A percentile compares a stretch with the other conserved stretches of the same genome.
Evolutionary conservation across 2,329 filamentous ascomycete species (phyloP).

Genomic region (Xylariaceae sp.): DNA sequence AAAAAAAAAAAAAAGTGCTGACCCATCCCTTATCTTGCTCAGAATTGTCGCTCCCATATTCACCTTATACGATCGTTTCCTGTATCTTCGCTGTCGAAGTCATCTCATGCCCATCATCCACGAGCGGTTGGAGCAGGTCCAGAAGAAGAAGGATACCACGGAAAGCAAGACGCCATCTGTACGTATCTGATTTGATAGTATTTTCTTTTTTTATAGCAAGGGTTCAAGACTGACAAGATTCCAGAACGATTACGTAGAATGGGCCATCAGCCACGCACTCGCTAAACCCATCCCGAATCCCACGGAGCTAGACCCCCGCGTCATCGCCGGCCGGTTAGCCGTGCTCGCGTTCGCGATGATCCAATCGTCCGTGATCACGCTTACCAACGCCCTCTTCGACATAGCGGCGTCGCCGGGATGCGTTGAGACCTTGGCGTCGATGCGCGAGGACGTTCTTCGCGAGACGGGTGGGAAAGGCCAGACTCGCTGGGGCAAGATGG

Average conservation of each 20-base stretch:
- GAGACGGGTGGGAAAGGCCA: constrained; percentile 19
- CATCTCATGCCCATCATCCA: constrained; percentile 33
- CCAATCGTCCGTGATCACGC: constrained; percentile 36
- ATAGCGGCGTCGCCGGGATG: constrained; percentile 30
- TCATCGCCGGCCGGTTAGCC: constrained; percentile 32
- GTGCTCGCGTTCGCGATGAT: constrained; percentile 35
- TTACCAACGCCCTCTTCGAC: constrained; percentile 36
- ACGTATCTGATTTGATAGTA: neutral
- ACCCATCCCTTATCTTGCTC: neutral
- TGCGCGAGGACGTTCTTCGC: constrained; percentile 34
- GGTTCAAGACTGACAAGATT: neutral
- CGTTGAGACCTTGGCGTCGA: constrained; percentile 21
- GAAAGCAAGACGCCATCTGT: constrained; percentile 20
- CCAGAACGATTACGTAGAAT: constrained; percentile 37
- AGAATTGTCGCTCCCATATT: constrained; percentile 30
- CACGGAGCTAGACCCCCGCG: constrained; percentile 27
- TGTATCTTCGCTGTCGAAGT: constrained; percentile 29
- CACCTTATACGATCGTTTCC: constrained; percentile 29
- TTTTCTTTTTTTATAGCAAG: neutral
- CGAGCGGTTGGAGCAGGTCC: constrained; percentile 25
- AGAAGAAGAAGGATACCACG: constrained; percentile 6
- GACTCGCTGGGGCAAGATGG: constrained; percentile 31
- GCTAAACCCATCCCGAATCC: constrained; percentile 25
- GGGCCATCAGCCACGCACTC: constrained; percentile 35
- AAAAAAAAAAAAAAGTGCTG: neutral